These are phyloP conservation scores for Arthrobotrys musiformis DNA, from an alignment of 2,329 filamentous ascomycete species.

Conservation along the genomic window DNA sequence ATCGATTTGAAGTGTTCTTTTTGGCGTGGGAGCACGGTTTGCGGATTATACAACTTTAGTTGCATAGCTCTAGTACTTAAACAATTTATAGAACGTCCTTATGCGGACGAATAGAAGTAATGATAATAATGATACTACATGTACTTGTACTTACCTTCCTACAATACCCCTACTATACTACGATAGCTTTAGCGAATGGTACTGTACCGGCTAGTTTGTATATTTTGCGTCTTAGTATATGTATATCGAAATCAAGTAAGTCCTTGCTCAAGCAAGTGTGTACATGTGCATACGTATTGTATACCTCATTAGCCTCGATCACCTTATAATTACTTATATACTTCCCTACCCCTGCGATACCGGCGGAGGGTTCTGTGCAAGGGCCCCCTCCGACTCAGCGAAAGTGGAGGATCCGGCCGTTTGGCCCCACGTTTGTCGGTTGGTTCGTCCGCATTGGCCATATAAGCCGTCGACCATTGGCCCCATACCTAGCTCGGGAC, in stretches of 20 bases:
- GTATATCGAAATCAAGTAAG: no score
- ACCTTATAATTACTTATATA: neutral
- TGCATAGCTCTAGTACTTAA: constrained; percentile 7
- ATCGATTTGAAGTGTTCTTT: neutral
- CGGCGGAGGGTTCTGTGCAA: constrained; percentile 17
- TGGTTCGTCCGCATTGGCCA: constrained; percentile 32
- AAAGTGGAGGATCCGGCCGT: constrained; percentile 33
- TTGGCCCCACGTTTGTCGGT: constrained; percentile 49
- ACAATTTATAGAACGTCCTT: constrained; percentile 31
- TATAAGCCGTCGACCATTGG: constrained; percentile 22
- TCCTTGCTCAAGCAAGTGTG: no score
- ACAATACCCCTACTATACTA: neutral
- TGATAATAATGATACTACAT: constrained; percentile 54
- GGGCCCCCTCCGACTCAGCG: neutral
- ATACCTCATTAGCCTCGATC: no score
- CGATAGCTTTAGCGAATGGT: no score
- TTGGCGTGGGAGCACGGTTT: neutral
- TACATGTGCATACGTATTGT: no score
- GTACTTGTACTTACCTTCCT: no score
- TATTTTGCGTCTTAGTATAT: no score
- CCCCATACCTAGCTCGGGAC: neutral
- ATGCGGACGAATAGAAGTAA: constrained; percentile 54
- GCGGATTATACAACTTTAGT: neutral
- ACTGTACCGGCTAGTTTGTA: no score
- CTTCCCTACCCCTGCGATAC: constrained; percentile 30